Evolutionary conservation across 352 stramenopile genomes (phyloP), one percentile per base, ranked within the genome.

Genomic region (Blastocystis sp.): DNA sequence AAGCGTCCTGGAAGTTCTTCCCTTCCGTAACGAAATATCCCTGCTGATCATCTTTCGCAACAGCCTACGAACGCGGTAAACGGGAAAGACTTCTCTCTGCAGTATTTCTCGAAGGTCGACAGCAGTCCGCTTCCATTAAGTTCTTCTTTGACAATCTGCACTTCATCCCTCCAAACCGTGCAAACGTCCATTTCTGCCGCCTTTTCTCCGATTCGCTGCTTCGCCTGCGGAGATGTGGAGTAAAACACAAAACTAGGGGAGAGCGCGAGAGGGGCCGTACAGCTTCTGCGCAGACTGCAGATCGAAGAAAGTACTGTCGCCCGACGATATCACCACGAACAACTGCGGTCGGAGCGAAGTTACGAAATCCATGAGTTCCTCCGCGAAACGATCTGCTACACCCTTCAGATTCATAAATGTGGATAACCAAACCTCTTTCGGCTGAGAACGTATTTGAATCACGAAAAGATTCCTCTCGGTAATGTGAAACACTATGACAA

Each of bases 291-390:
- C 11, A 29, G 59, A 23, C 7, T 47, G 62, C n/a, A 26, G 34
- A 29, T 84, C 73, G 34, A 64, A 84, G 26, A 84, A 84, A 23
- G 73, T 84, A 29, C 73, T 84, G 56, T 84, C 50, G 9, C 43
- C 73, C 11, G 45, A 34, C 23, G 47, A 66, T 13, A 84, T 37
- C 6, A 84, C 9, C 15, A 84, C 3, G 5, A 84, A 13, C 29
- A 11, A 54, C 2, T 29, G 39, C 29, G 55, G 43, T 34, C 29
- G 15, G 15, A 56, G 62, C 11, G 20, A 53, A n/a, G 20, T n/a
- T 3, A 84, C 43, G 39, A 84, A 68, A 15, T 47, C 20, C 34
- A 84, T 63, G 20, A 84, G 9, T 23, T 68, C 23, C n/a, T 64
- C 23, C 6, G 56, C 15, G 37, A 84, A 84, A 9, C 7, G 47